Conservation (phyloP, 2,329 filamentous ascomycete species). For the Arthrobotrys entomopaga region DNA sequence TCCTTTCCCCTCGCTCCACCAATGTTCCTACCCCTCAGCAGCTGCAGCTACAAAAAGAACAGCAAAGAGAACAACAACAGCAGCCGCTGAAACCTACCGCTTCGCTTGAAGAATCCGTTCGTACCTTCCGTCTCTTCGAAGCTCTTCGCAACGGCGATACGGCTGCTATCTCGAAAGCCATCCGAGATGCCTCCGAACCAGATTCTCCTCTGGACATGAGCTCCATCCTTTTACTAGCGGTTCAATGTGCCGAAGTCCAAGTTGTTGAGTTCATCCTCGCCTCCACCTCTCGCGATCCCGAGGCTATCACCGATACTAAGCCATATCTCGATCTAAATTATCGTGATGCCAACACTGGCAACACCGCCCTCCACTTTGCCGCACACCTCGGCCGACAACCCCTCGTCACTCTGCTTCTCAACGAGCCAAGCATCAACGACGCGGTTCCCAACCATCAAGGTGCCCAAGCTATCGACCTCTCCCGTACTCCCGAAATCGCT, state of each 20-base stretch:
- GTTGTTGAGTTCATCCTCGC: constrained; percentile 96
- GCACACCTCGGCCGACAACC: constrained; percentile 81
- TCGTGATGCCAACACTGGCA: constrained; percentile 84
- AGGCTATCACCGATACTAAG: constrained; percentile 68
- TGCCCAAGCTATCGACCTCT: constrained; percentile 85
- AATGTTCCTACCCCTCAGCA: background rate
- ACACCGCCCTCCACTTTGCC: constrained; percentile 90
- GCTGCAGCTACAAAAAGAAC: background rate
- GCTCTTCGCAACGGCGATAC: constrained; percentile 90
- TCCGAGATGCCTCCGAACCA: constrained; percentile 70
- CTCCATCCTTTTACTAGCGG: constrained; percentile 88
- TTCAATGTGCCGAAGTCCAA: constrained; percentile 91
- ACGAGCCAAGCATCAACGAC: constrained; percentile 86
- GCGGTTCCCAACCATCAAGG: constrained; percentile 84
- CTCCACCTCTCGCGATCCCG: constrained; percentile 63
- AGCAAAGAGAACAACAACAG: background rate
- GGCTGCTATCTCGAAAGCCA: constrained; percentile 84
- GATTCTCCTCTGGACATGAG: constrained; percentile 66
- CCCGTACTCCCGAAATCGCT: constrained; percentile 92
- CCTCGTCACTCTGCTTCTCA: constrained; percentile 84
- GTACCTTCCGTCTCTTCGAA: constrained; percentile 94
- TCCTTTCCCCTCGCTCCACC: constrained; percentile 12
- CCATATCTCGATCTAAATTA: constrained; percentile 80
- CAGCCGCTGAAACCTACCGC: background rate
- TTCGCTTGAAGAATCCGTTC: constrained; percentile 87